A percentile compares a stretch with the other conserved stretches of the same genome.
Conservation (phyloP, 2,329 filamentous ascomycete species). For the Exserohilum rostratum region DNA sequence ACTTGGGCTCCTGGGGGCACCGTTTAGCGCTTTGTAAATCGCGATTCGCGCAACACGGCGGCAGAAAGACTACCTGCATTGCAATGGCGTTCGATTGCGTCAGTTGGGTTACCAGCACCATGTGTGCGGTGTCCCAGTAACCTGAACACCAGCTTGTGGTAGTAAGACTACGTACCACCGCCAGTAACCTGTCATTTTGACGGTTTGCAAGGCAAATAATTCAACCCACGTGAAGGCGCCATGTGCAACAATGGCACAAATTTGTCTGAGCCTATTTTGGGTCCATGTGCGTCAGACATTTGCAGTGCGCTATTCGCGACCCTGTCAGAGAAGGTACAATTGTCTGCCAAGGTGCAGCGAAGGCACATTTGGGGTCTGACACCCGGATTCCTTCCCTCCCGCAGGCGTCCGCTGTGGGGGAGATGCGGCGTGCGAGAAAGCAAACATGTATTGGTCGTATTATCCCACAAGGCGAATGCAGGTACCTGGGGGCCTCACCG, state of each 20-base stretch:
- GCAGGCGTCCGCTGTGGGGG: constrained; percentile 2
- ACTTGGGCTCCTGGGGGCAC: constrained; percentile 13
- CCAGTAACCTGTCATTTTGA: background rate
- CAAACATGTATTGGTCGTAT: background rate
- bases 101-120: constrained; percentile 13
- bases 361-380: background rate
- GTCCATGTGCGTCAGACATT: background rate
- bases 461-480: background rate
- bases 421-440: background rate
- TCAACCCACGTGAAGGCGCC: background rate
- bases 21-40: constrained; percentile 14
- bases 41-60: constrained; percentile 9
- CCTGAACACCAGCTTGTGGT: constrained; percentile 4
- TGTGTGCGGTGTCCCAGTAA: constrained; percentile 21
- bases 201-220: background rate
- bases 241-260: background rate
- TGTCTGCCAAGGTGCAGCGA: background rate
- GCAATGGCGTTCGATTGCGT: constrained; percentile 6
- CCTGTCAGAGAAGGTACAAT: background rate
- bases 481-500: background rate
- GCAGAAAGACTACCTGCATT: constrained; percentile 3
- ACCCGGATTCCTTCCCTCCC: background rate
- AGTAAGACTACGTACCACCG: background rate
- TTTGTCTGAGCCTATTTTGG: background rate
- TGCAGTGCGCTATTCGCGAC: background rate